Conservation (phyloP, 2,329 filamentous ascomycete genomes). For the Xylariaceae sp. region DNA sequence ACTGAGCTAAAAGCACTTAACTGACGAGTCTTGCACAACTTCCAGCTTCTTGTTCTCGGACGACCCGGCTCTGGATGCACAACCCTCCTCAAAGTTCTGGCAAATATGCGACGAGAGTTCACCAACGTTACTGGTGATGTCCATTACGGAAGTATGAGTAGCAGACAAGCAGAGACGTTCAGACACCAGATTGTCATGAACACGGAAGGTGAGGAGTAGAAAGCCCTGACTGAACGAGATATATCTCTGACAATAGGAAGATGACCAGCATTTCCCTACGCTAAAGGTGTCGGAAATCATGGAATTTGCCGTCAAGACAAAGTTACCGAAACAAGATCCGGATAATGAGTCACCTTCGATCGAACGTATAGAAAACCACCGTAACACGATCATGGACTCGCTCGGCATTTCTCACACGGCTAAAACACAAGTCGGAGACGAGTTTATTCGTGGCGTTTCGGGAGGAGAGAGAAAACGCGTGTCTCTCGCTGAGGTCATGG, state of each 20-base stretch:
- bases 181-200: slow-evolving; percentile 44
- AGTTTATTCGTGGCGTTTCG: slow-evolving; percentile 59
- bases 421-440: slow-evolving; percentile 66
- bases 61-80: slow-evolving; percentile 51
- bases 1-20: background rate
- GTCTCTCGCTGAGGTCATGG: slow-evolving; percentile 65
- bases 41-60: slow-evolving; percentile 38
- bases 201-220: slow-evolving; percentile 57
- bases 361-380: slow-evolving; percentile 30
- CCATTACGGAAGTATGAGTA: slow-evolving; percentile 54
- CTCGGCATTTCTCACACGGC: slow-evolving; percentile 49
- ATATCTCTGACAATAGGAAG: slow-evolving; percentile 63
- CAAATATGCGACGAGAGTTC: slow-evolving; percentile 66
- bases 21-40: background rate
- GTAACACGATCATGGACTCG: background rate
- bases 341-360: slow-evolving; percentile 64
- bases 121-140: slow-evolving; percentile 63
- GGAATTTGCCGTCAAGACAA: slow-evolving; percentile 57
- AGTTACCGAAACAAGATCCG: slow-evolving; percentile 37
- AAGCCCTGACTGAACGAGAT: too few relatives aligned
- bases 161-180: slow-evolving; percentile 12
- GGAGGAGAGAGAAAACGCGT: slow-evolving; percentile 72
- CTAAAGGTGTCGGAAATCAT: slow-evolving; percentile 67
- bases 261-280: slow-evolving; percentile 66
- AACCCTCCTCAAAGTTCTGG: slow-evolving; percentile 55